A percentile compares a stretch with the other conserved stretches of the same genome.
These are phyloP conservation scores for Colletotrichum liaoningense DNA, from an alignment of 2,329 filamentous ascomycete genomes.

Conservation along the genomic window DNA sequence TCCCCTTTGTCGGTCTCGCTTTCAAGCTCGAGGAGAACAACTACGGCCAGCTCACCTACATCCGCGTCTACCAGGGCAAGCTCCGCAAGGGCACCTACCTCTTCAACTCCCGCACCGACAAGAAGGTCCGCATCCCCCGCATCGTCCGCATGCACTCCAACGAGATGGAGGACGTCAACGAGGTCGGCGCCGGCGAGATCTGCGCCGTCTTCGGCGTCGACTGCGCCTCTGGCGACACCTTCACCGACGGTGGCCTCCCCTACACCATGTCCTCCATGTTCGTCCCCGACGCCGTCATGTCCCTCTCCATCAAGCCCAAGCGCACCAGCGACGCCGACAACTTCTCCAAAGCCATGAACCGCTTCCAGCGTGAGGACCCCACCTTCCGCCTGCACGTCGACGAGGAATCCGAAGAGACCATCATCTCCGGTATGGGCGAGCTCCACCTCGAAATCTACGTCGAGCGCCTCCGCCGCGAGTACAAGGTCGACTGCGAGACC, in stretches of 20 bases:
- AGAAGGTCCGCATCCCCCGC: constrained; percentile 95
- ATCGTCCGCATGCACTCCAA: constrained; percentile 99
- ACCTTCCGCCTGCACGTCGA: constrained; percentile 97
- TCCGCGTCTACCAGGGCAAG: constrained; percentile 95
- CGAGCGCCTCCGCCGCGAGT: constrained; percentile 95
- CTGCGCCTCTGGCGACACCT: constrained; percentile 97
- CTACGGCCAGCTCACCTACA: constrained; percentile 97
- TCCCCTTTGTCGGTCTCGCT: constrained; percentile 94
- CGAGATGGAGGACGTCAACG: constrained; percentile 96
- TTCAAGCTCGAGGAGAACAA: constrained; percentile 99
- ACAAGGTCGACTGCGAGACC: constrained; percentile 95
- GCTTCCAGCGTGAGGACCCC: constrained; percentile 97
- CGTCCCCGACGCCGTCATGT: constrained; percentile 97
- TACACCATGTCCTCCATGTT: constrained; percentile 99
- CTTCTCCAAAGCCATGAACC: constrained; percentile 98
- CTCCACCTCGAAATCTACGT: constrained; percentile 97
- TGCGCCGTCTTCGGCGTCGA: constrained; percentile 98
- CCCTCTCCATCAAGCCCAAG: constrained; percentile 96
- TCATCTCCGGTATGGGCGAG: constrained; percentile 99
- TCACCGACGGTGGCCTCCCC: constrained; percentile 91
- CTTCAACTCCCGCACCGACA: constrained; percentile 92
- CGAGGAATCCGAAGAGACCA: constrained; percentile 91
- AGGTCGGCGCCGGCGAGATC: constrained; percentile 96
- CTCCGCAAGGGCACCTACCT: constrained; percentile 90
- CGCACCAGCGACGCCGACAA: constrained; percentile 90